Evolutionary conservation across 768 basidiomycete species (phyloP), one percentile per base, ranked within the genome.

Genomic region (Pulveroboletus sp.): DNA sequence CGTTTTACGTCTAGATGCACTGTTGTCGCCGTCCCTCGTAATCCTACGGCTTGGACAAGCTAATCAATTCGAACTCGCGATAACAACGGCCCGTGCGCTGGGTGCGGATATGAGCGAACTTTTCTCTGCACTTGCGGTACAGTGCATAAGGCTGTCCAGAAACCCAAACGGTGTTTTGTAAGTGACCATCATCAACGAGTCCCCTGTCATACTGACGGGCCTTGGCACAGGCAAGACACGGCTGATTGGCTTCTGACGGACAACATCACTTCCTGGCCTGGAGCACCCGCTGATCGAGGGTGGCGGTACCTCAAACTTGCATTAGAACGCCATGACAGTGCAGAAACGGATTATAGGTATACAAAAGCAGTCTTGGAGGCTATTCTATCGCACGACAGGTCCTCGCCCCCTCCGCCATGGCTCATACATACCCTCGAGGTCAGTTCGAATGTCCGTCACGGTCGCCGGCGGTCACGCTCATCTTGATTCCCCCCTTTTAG

Each of bases 221-320:
- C 36, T 42, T 47, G 39, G 44, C 31, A 40, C 66, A 93, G 90
- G 40, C 76, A 79, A 68, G 81, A 87, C 46, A 79, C 77, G 4
- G 81, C 82, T 1, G 82, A 86, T 53, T 97, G 94, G 94, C 74
- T 97, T 29, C 72, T 90, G 32, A 84, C 84, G 17, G 89, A 92
- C 60, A 81, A 84, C 50, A 77, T 90, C 10, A 77, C 83, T 2
- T 85, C 87, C 0, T 95, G 95, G 86, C 78, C 87, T 17, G 94
- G 94, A 5, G 79, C 87, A 6, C 73, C 84, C 16, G 78, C 83
- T 31, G 85, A 90, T 55, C 80, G 88, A 52, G 92, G 85, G 5
- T 94, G 94, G 90, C 79, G 87, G 61, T 93, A 93, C 65, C 77
- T 99, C 38, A 87, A 91, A 54, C 76, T 83, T 55, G 79, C 85